These are phyloP conservation scores for Aureobasidium vineae DNA, from an alignment of 2,329 filamentous ascomycete genomes.

Conservation along the genomic window DNA sequence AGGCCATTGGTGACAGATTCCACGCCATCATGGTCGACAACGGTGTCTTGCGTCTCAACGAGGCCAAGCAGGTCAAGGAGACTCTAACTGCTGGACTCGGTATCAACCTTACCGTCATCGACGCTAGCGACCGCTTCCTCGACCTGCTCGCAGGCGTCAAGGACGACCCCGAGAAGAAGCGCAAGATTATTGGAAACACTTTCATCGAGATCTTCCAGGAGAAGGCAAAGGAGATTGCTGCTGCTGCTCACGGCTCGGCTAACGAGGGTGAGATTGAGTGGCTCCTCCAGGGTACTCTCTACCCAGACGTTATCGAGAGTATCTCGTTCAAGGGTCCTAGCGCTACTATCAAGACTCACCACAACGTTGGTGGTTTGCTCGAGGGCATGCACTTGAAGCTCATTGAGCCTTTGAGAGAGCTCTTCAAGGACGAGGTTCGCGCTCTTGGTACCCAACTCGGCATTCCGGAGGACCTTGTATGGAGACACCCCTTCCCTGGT, in stretches of 20 bases:
- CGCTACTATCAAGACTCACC: conserved; percentile 71
- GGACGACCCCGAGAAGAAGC: conserved; percentile 77
- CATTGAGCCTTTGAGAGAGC: conserved; percentile 73
- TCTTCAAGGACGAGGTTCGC: conserved; percentile 84
- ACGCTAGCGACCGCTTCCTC: conserved; percentile 77
- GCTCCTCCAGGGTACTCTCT: conserved; percentile 84
- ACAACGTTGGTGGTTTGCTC: conserved; percentile 69
- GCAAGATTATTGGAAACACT: conserved; percentile 82
- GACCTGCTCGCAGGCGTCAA: conserved; percentile 68
- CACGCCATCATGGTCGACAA: conserved; percentile 84
- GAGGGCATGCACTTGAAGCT: conserved; percentile 63
- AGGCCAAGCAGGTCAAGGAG: conserved; percentile 77
- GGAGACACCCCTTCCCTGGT: conserved; percentile 75
- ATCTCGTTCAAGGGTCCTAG: conserved; percentile 72
- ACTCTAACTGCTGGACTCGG: conserved; percentile 75
- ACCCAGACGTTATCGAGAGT: conserved; percentile 70
- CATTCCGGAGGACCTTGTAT: conserved; percentile 72
- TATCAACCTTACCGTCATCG: conserved; percentile 86
- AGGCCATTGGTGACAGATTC: conserved; percentile 83
- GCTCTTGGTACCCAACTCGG: conserved; percentile 66
- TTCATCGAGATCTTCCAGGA: conserved; percentile 83
- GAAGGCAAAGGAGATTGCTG: conserved; percentile 72
- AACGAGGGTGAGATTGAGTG: conserved; percentile 75
- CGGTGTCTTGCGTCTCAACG: conserved; percentile 80
- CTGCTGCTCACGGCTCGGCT: conserved; percentile 63